Conservation (phyloP, 805 yeast species). For the Metschnikowia corniflorae region DNA sequence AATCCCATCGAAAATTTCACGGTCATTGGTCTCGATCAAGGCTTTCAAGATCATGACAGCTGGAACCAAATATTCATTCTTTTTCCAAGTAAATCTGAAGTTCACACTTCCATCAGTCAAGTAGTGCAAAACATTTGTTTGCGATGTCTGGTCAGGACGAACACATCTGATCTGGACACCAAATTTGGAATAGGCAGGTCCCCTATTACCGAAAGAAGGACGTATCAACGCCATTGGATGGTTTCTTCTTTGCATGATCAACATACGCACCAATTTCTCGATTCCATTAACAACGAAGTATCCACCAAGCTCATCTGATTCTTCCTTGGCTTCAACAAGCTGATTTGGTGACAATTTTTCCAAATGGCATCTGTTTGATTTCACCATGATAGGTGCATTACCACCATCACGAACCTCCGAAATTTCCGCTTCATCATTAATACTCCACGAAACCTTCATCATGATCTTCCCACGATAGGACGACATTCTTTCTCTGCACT, state of each 20-base stretch:
- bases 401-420: slow-evolving; percentile 89
- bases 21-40: slow-evolving; percentile 82
- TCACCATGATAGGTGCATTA: slow-evolving; percentile 84
- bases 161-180: slow-evolving; percentile 95
- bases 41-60: slow-evolving; percentile 92
- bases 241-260: slow-evolving; percentile 95
- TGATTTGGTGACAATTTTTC: slow-evolving; percentile 80
- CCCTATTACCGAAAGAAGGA: slow-evolving; percentile 92
- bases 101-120: slow-evolving; percentile 94
- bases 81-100: slow-evolving; percentile 95
- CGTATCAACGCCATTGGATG: slow-evolving; percentile 98
- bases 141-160: slow-evolving; percentile 96
- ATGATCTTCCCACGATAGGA: slow-evolving; percentile 77
- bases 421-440: slow-evolving; percentile 82
- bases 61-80: slow-evolving; percentile 91
- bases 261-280: slow-evolving; percentile 93
- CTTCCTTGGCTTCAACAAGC: slow-evolving; percentile 76
- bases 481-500: slow-evolving; percentile 82
- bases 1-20: slow-evolving; percentile 94
- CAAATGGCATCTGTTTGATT: slow-evolving; percentile 87
- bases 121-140: slow-evolving; percentile 95
- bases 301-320: slow-evolving; percentile 94
- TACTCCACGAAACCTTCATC: slow-evolving; percentile 77
- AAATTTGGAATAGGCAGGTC: slow-evolving; percentile 78
- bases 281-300: slow-evolving; percentile 95